These are phyloP conservation scores for Aschersonia sp. DNA, from an alignment of 2,329 filamentous ascomycete genomes.

Conservation along the genomic window DNA sequence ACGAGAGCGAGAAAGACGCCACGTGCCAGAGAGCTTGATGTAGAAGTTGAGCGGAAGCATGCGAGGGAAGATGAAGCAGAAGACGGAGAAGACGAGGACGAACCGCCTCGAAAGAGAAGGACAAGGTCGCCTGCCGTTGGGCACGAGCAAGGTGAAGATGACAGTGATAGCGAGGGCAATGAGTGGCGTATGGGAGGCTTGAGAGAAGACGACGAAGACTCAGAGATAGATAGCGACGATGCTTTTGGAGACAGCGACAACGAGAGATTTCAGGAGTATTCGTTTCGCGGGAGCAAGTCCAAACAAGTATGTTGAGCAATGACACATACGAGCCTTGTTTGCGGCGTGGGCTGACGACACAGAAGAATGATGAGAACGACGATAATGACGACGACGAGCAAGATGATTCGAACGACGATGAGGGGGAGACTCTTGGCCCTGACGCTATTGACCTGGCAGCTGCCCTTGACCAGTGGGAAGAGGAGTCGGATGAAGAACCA, in stretches of 20 bases:
- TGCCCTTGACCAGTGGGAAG: conserved; percentile 40
- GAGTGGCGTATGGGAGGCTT: conserved; percentile 64
- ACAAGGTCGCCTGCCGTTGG: conserved; percentile 27
- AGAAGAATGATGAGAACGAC: background rate
- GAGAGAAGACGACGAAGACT: conserved; percentile 43
- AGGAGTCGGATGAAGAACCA: conserved; percentile 25
- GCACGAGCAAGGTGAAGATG: conserved; percentile 51
- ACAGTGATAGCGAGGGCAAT: conserved; percentile 75
- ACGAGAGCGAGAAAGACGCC: conserved; percentile 31
- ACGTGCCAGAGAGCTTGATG: conserved; percentile 36
- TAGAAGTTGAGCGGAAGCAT: conserved; percentile 29
- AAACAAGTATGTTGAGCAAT: conserved; percentile 11
- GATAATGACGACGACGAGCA: conserved; percentile 16
- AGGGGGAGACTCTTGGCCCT: conserved; percentile 42
- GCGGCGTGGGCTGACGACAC: too few relatives aligned
- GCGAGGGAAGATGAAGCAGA: conserved; percentile 28
- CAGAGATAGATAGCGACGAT: conserved; percentile 55
- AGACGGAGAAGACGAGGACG: conserved; percentile 37
- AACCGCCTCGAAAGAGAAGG: conserved; percentile 27
- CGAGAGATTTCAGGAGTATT: conserved; percentile 66
- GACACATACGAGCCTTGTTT: background rate
- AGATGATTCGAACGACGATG: conserved; percentile 44
- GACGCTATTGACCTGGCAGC: conserved; percentile 46
- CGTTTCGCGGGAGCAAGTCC: conserved; percentile 33
- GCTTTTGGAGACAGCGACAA: conserved; percentile 84